Evolutionary conservation across 345 rosid species (phyloP).

Genomic region (Crucihimalaya himalaica): DNA sequence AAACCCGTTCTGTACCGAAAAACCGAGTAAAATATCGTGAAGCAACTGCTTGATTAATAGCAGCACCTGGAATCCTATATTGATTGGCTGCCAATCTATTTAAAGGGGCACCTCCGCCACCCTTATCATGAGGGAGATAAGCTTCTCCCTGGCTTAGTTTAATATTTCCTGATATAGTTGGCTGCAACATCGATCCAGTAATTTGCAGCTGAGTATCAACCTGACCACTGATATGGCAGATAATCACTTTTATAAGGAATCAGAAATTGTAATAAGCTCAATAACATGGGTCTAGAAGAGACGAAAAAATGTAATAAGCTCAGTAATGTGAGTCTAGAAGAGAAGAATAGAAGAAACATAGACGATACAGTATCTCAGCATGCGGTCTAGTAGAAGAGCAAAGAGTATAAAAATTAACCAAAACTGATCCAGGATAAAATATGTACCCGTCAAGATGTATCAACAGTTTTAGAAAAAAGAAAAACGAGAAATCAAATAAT

Average conservation of each 20-base stretch:
- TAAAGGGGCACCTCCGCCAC: slow-evolving; percentile 72
- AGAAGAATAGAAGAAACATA: slow-evolving; percentile 1
- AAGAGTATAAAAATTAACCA: not conserved
- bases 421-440: not conserved
- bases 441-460: not conserved
- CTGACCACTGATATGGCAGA: slow-evolving; percentile 78
- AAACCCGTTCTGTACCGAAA: slow-evolving; percentile 66
- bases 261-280: slow-evolving; percentile 7
- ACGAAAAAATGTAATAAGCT: not conserved
- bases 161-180: slow-evolving; percentile 89
- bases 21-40: slow-evolving; percentile 84
- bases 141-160: slow-evolving; percentile 98
- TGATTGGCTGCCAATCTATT: slow-evolving; percentile 74
- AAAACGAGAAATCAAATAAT: not conserved
- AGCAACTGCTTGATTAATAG: slow-evolving; percentile 78
- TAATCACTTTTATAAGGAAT: slow-evolving; percentile 7
- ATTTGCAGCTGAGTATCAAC: slow-evolving; percentile 90
- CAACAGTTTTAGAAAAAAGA: not conserved
- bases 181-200: slow-evolving; percentile 93
- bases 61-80: slow-evolving; percentile 64
- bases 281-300: not conserved
- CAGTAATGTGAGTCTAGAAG: not conserved
- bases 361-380: not conserved
- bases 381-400: not conserved
- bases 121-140: slow-evolving; percentile 95